Base-by-base conservation (phyloP, 495 filamentous ascomycete species). In the Xylaria grammica region DNA sequence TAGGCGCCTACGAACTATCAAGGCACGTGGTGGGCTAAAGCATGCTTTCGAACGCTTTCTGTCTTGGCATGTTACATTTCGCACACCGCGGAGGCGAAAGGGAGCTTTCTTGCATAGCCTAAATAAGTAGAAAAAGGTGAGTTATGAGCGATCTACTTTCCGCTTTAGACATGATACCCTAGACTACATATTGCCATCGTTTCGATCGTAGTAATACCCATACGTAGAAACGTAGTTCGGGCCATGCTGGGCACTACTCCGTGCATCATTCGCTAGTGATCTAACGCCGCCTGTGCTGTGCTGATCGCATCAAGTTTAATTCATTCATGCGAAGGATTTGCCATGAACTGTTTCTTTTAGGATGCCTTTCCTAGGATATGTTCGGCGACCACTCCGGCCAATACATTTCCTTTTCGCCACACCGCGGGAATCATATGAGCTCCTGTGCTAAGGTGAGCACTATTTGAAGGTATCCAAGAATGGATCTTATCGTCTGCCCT, bases 11-110 rank as follows among this genome's bases (percentile, higher is more conserved):
- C 56, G 29, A 46, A 26, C 17, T 32, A 45, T 27, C 48, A 22
- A 36, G 27, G 52, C 45, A 20, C 29, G 42, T 29, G 42, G 42
- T 32, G 54, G 11, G 40, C 17, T 15, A 9, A 17, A 62, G 38
- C 59, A 24, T 22, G 15, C 54, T 7, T 17, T 36, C 19, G 9
- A 34, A 52, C 13, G 32, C 48, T 55, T 53, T 15, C 10, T 20
- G 27, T 62, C 38, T 55, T 62, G 34, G 60, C 48, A 34, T 42
- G n/a, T 54, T 40, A 55, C 60, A 36, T 52, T 52, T 46, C n/a
- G 36, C 51, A 55, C 17, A 24, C 48, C 51, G 20, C 17, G 34
- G 26, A 54, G n/a, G 17, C 5, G 17, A 15, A 17, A n/a, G 17
- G 20, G 6, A 29, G 20, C 11, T 24, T 40, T 36, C 38, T 53